Percentiles rank a stretch among this genome's conserved stretches.
These are phyloP conservation scores for Vanderwaltozyma yarrowii DNA, from an alignment of 805 yeast genomes.

Conservation along the genomic window DNA sequence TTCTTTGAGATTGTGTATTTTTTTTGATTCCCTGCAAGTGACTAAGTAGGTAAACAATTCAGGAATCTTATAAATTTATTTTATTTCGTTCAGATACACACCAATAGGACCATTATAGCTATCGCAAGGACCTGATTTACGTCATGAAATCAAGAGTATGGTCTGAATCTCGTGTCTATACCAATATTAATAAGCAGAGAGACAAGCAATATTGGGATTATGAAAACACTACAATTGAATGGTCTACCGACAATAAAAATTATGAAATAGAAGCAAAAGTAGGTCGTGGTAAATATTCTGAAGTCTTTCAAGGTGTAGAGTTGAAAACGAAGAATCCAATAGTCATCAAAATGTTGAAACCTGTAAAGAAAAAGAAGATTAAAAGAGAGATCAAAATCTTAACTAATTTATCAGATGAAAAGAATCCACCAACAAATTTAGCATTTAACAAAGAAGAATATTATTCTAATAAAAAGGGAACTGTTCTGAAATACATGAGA, in stretches of 20 bases:
- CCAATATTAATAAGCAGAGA: conserved; percentile 58
- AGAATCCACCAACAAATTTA: conserved; percentile 20
- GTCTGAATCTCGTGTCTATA: conserved; percentile 55
- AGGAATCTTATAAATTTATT: too few species aligned
- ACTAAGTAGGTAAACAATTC: too few species aligned
- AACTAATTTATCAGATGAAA: conserved; percentile 53
- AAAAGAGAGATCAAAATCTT: conserved; percentile 81
- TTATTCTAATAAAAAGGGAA: conserved; percentile 22
- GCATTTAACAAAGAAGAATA: conserved; percentile 19
- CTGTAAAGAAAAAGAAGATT: conserved; percentile 86
- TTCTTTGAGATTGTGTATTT: too few species aligned
- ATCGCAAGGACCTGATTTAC: not conserved
- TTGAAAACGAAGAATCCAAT: conserved; percentile 52
- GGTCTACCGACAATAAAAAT: conserved; percentile 47
- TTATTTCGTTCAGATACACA: too few species aligned
- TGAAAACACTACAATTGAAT: conserved; percentile 51
- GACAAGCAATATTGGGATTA: conserved; percentile 81
- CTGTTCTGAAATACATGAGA: conserved; percentile 18
- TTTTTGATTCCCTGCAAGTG: too few species aligned
- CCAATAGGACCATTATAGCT: too few species aligned
- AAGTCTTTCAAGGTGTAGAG: conserved; percentile 80
- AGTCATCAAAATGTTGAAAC: conserved; percentile 84
- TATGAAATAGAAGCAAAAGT: conserved; percentile 76
- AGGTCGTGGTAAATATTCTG: conserved; percentile 93
- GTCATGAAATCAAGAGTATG: conserved; percentile 28